Base-by-base conservation (phyloP, 805 yeast genomes). In the Myxozyma kluyveri region DNA sequence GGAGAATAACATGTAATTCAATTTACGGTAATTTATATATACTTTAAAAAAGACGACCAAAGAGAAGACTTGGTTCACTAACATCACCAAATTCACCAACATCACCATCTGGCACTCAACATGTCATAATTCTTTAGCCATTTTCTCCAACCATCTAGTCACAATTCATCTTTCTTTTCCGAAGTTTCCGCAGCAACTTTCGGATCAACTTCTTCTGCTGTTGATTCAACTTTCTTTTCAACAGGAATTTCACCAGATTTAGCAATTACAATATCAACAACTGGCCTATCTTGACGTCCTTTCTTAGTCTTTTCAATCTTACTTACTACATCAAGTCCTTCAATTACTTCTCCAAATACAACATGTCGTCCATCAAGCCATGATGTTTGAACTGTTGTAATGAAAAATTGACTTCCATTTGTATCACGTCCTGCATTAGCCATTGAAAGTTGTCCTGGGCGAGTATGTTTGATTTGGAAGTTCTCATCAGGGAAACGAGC, bases 281-380 rank as follows among this genome's bases (percentile, higher is more conserved):
- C 84, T 86, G 89, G 82, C 96, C 96, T 63, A 70, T 90, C 74
- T 89, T 42, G 44, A 14, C 51, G 43, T 22, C 57, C 54, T 43
- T 54, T 54, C 69, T 75, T 77, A 60, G 82, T 83, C 56, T 73
- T 74, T 78, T 90, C 96, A 64, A 89, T 79, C 75, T 80, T 82
- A 83, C 84, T 83, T 70, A 90, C 88, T 63, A 88, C 75, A 65
- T 89, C 96, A 68, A 75, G 72, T 63, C 97, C 97, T 36, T 70
- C 74, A 40, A 89, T 51, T 50, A 93, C 96, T 72, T 88, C 88
- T 61, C 99, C 99, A 64, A 93, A 93, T 37, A 93, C 99, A 66
- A 93, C 99, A 70, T 93, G 99, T 61, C 75, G 81, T 59, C 95
- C 93, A 66, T 93, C 88, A 67, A 93, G 80, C 98, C 99, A 93